Evolutionary conservation across 163 green algal species (phyloP), one percentile per base, ranked within the genome.

Genomic region (Coccomyxa subellipsoidea): DNA sequence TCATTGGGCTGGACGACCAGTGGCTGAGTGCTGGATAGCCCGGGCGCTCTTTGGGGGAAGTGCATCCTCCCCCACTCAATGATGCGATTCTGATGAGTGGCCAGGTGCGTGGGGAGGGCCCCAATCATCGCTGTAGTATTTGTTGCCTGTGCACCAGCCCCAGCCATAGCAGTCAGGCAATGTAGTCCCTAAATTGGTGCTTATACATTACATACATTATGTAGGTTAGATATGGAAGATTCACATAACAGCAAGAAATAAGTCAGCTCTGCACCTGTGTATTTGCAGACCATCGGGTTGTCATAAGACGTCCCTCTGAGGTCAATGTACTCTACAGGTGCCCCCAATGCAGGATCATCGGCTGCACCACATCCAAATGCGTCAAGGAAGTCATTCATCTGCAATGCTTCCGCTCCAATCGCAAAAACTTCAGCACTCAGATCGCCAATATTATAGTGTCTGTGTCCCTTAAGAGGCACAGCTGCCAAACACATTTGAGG

Each of bases 201-300:
- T n/a, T n/a, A n/a, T n/a, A n/a, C n/a, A n/a, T n/a, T n/a, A n/a
- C n/a, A n/a, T n/a, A n/a, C n/a, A n/a, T n/a, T n/a, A n/a, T n/a
- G n/a, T n/a, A n/a, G n/a, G n/a, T n/a, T n/a, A n/a, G n/a, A n/a
- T n/a, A n/a, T n/a, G n/a, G n/a, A n/a, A n/a, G n/a, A n/a, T n/a
- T n/a, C n/a, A n/a, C 47, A 59, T 18, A 59, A 18, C 47, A 59
- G 21, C 15, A 59, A 59, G 47, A 59, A 8, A 21, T 59, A 2
- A 59, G 4, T 59, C 23, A 18, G 47, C 1, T 8, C 47, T 18
- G 10, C 8, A 73, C 94, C 94, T 6, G 94, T 97, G 90, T 98
- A 98, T 78, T 98, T 98, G 92, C 95, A 98, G 29, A 97, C 93
- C 3, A 92, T 93, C 0, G 95, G 95, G 39, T 95, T 92, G 7